phyloP scores from a whole-genome alignment of 441 rosid genomes.

The Euphorbia neoarborescens region DNA sequence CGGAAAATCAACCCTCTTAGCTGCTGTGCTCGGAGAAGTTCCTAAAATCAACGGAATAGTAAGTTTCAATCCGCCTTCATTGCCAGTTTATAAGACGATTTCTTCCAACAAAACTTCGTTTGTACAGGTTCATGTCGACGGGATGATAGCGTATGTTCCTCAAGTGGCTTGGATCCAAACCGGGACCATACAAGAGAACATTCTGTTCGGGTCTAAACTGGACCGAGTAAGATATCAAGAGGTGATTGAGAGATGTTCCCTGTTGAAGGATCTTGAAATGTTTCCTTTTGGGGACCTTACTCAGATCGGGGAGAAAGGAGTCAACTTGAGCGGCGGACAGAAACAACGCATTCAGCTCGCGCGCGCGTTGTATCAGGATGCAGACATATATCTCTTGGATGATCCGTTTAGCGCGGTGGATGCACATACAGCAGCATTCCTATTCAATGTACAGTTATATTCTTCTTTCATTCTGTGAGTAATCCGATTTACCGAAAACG shows the following conservation, averaged over 20 bases:
- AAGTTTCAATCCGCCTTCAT: constrained; percentile 8
- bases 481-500: not conserved
- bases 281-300: constrained; percentile 43
- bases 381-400: constrained; percentile 48
- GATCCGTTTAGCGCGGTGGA: constrained; percentile 60
- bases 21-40: constrained; percentile 46
- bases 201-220: constrained; percentile 43
- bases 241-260: constrained; percentile 28
- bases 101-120: not conserved
- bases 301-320: constrained; percentile 46
- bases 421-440: constrained; percentile 39
- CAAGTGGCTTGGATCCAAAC: constrained; percentile 54
- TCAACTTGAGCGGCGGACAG: constrained; percentile 50
- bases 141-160: constrained; percentile 44
- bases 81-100: not conserved
- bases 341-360: constrained; percentile 55
- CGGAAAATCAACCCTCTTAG: constrained; percentile 54
- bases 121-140: constrained; percentile 32
- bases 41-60: constrained; percentile 34
- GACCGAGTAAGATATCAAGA: constrained; percentile 28
- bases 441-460: constrained; percentile 32
- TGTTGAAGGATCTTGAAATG: constrained; percentile 38
- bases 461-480: not conserved
- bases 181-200: constrained; percentile 43
- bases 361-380: constrained; percentile 44